These are phyloP conservation scores for Vitis rotundifolia DNA, from an alignment of 164 flowering plant species.

Conservation along the genomic window DNA sequence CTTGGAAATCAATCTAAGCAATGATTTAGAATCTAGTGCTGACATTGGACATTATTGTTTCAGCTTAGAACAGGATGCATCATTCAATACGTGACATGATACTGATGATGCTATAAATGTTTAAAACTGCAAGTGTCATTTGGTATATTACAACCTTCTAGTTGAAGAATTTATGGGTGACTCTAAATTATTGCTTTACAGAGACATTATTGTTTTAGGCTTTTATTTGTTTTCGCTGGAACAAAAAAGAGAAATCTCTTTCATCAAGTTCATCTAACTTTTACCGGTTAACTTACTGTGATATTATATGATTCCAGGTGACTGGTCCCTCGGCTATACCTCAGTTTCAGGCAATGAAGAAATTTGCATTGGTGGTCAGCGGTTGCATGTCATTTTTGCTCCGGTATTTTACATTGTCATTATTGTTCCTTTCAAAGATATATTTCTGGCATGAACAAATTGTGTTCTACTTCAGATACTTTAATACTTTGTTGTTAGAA, in stretches of 20 bases:
- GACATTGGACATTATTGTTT: too few relatives aligned
- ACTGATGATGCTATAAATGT: too few relatives aligned
- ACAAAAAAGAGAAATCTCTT: too few relatives aligned
- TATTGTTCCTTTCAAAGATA: not conserved
- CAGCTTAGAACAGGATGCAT: too few relatives aligned
- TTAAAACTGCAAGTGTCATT: too few relatives aligned
- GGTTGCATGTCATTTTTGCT: constrained; percentile 61
- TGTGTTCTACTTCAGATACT: not conserved
- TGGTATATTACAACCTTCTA: too few relatives aligned
- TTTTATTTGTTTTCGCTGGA: not conserved
- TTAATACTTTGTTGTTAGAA: too few relatives aligned
- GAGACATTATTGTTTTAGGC: not conserved
- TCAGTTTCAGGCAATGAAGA: constrained; percentile 73
- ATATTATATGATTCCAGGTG: constrained; percentile 41
- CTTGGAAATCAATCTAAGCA: too few relatives aligned
- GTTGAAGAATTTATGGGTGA: not conserved
- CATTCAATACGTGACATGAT: too few relatives aligned
- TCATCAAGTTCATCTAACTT: not conserved
- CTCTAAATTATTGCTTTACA: not conserved
- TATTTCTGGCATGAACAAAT: not conserved
- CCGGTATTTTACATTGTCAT: constrained; percentile 48
- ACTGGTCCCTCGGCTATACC: constrained; percentile 68
- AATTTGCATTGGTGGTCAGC: constrained; percentile 72
- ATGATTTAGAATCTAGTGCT: too few relatives aligned
- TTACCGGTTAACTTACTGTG: not conserved